These are phyloP conservation scores for Discostella stelligeroides DNA, from an alignment of 108 stramenopile species.

Conservation along the genomic window DNA sequence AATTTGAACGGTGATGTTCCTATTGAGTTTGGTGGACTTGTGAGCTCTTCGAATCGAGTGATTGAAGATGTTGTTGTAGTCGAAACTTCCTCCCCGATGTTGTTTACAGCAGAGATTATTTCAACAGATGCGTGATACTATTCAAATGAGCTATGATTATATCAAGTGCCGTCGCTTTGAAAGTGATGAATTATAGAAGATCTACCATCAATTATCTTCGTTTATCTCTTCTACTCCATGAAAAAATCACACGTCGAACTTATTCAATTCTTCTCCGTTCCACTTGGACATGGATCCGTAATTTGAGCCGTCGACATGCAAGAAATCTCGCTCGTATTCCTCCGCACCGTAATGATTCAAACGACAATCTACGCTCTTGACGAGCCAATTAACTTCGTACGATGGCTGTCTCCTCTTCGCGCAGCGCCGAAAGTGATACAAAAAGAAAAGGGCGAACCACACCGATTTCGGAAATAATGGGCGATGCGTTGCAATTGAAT, in stretches of 20 bases:
- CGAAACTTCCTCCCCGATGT: constrained; percentile 54
- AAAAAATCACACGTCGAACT: neutral
- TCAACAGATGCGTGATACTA: neutral
- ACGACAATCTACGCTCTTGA: neutral
- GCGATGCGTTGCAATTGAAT: no score
- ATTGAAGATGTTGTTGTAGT: constrained; percentile 57
- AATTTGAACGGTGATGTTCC: constrained; percentile 66
- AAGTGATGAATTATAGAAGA: neutral
- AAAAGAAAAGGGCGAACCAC: neutral
- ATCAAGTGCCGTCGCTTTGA: no score
- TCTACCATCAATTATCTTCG: neutral
- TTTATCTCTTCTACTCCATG: neutral
- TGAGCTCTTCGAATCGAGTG: constrained; percentile 79
- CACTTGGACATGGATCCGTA: constrained; percentile 2
- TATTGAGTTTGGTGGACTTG: no score
- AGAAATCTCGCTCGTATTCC: constrained; percentile 1
- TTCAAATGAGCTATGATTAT: neutral
- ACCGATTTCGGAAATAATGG: constrained; percentile 8
- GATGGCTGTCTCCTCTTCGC: neutral
- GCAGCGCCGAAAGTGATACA: neutral
- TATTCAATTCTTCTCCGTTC: constrained; percentile 9
- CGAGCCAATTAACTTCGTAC: neutral
- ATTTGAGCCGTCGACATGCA: neutral
- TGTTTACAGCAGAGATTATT: constrained; percentile 73
- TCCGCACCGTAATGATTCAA: constrained; percentile 7